A percentile compares a stretch with the other conserved stretches of the same genome.
phyloP scores from a whole-genome alignment of 345 rosid genomes.

The Melaleuca alternifolia region DNA sequence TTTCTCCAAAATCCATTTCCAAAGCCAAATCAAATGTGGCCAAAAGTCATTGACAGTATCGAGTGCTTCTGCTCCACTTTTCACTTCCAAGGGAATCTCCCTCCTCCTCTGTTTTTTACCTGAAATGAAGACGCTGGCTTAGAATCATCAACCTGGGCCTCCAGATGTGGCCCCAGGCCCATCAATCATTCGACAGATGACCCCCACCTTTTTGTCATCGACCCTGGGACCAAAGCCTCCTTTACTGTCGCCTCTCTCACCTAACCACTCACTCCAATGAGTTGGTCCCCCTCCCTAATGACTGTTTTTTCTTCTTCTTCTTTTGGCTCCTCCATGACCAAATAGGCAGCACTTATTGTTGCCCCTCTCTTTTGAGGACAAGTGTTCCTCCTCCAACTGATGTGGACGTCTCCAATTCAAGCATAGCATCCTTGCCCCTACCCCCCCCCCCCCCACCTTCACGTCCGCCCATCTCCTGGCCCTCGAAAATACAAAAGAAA shows the following conservation, averaged over 20 bases:
- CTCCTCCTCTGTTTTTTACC: not conserved
- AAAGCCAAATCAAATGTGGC: too few relatives aligned
- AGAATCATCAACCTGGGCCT: not conserved
- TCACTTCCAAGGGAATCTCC: not conserved
- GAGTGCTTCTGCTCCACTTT: not conserved
- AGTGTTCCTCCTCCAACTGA: not conserved
- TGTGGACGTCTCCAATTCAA: not conserved
- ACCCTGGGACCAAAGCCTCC: not conserved
- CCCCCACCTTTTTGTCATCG: not conserved
- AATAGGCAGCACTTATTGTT: not conserved
- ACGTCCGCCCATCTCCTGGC: not conserved
- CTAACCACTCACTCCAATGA: not conserved
- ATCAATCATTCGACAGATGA: not conserved
- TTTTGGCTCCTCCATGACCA: not conserved
- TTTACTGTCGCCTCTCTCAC: not conserved
- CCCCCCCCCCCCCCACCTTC: not conserved
- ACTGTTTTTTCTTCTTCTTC: not conserved
- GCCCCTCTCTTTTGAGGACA: not conserved
- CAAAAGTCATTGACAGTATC: too few relatives aligned
- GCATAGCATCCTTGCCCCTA: not conserved
- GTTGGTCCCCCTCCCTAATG: not conserved
- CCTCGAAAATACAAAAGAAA: not conserved
- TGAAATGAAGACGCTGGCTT: not conserved
- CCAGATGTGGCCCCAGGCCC: not conserved
- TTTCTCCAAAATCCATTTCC: too few relatives aligned